Base-by-base conservation (phyloP, 306 rosid species). In the Quercus engelmannii region DNA sequence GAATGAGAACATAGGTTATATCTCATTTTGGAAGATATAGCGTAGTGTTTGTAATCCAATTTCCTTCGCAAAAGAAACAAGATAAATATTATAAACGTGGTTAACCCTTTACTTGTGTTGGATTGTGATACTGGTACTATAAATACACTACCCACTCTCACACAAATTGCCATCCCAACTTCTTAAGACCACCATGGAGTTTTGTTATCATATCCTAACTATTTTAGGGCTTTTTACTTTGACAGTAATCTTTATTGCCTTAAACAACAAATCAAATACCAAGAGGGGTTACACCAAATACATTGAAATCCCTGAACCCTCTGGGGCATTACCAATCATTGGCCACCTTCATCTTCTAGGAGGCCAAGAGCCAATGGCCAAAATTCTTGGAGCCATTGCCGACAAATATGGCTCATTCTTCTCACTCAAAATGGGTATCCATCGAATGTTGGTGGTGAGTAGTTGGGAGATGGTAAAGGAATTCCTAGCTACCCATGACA, bases 301-400 rank as follows among this genome's bases (percentile, higher is more conserved):
- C 54, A 49, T 10, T 49, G 5, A 49, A 49, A 20, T 19, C 11
- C 90, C 88, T 0, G 76, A 87, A 57, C 74, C 84, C 9, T 10
- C 4, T 13, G 86, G 74, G 68, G 83, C 79, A 15, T 84, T 84
- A 56, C 90, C 90, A 12, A 3, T 87, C 31, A 79, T 87, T 55
- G 90, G 90, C 0, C 90, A 87, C 19, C 88, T 87, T 18, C 85
- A 84, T 77, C 86, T 84, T 69, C 74, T 84, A 0, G 64, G 75
- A 18, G 56, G 77, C 11, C 14, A 5, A 38, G 46, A 46, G 7
- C 88, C 88, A 15, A 61, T 84, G 43, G 82, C 77, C 1, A 75
- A 83, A 5, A 82, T 77, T 31, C 70, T 87, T 4, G 71, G 85
- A 4, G 28, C 38, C 55, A 69, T 87, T 79, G 83, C 88, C 3